Percentiles rank a stretch among this genome's conserved stretches.
Conservation (phyloP, 257 asterid genomes). For the Anisodus acutangulus region DNA sequence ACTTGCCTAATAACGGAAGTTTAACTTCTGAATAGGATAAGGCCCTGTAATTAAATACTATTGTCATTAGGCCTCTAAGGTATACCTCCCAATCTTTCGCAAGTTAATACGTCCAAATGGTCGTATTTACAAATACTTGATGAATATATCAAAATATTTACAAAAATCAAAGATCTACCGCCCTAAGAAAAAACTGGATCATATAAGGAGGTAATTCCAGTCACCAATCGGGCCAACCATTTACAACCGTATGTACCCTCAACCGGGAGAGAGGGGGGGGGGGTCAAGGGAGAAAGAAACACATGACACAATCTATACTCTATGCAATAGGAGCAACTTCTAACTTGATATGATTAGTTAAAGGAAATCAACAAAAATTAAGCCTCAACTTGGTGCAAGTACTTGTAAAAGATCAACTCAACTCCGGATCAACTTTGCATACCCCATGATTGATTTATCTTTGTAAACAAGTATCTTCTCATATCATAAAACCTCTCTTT, state of each 20-base stretch:
- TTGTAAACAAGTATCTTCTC: background rate
- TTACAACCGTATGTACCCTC: background rate
- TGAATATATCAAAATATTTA: background rate
- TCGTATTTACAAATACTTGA: background rate
- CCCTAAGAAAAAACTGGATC: background rate
- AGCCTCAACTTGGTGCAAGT: background rate
- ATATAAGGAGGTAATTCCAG: background rate
- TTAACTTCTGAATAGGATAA: background rate
- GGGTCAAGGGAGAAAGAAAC: background rate
- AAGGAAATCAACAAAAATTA: slow-evolving; percentile 3
- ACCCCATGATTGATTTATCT: slow-evolving; percentile 2
- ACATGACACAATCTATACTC: background rate
- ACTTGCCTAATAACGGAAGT: background rate
- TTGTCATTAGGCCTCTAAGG: background rate
- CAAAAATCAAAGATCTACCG: background rate
- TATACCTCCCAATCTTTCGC: background rate
- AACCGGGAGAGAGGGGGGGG: background rate
- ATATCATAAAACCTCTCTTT: background rate
- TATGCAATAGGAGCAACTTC: slow-evolving; percentile 14
- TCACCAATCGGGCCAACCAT: background rate
- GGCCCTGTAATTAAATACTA: background rate
- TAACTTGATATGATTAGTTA: background rate
- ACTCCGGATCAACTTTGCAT: background rate
- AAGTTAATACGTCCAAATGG: background rate
- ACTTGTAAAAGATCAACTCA: background rate